Conservation (phyloP, 2,329 filamentous ascomycete genomes). For the Stromatinia cepivora region DNA sequence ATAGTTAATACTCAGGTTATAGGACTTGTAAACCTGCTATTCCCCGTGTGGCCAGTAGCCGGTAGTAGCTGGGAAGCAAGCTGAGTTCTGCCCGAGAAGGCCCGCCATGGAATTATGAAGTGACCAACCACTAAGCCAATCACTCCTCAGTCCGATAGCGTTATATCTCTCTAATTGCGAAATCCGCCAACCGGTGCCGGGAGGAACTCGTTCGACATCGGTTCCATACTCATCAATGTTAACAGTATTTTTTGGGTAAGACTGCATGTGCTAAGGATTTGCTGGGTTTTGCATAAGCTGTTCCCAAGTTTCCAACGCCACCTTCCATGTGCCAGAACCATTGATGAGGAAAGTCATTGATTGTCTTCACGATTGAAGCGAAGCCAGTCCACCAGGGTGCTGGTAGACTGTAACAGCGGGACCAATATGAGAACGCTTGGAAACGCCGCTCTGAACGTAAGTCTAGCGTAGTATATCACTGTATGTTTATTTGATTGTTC, state of each 20-base stretch:
- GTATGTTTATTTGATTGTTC: conserved; percentile 28
- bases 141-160: conserved; percentile 28
- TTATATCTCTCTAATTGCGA: conserved; percentile 30
- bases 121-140: conserved; percentile 25
- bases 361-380: conserved; percentile 39
- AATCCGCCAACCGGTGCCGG: conserved; percentile 28
- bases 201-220: conserved; percentile 26
- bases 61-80: conserved; percentile 29
- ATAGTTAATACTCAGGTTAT: conserved; percentile 48
- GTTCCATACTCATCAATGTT: conserved; percentile 33
- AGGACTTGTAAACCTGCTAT: conserved; percentile 52
- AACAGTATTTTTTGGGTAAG: conserved; percentile 25
- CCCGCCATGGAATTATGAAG: conserved; percentile 33
- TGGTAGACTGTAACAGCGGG: conserved; percentile 44
- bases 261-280: conserved; percentile 31
- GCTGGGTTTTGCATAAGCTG: conserved; percentile 31
- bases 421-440: conserved; percentile 41
- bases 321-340: conserved; percentile 49
- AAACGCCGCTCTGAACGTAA: conserved; percentile 16
- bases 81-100: conserved; percentile 26
- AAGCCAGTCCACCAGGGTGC: conserved; percentile 48
- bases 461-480: conserved; percentile 24
- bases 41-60: conserved; percentile 47
- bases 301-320: conserved; percentile 22
- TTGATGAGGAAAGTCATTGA: conserved; percentile 46